Evolutionary conservation across 257 asterid genomes (phyloP), one percentile per base, ranked within the genome.

Genomic region (Echium plantagineum): DNA sequence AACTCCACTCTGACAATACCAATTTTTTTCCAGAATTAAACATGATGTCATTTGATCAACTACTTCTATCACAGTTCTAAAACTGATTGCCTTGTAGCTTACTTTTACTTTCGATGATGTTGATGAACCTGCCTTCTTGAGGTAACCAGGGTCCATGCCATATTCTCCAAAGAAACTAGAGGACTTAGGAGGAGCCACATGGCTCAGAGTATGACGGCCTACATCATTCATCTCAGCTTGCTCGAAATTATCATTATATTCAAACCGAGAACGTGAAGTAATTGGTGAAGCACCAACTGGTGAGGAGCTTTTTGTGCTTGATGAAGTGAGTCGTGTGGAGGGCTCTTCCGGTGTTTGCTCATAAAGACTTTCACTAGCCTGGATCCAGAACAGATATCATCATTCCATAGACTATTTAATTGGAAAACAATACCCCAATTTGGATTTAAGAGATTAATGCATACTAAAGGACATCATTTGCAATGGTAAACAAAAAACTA

Each of bases 141-240:
- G 49, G 49, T 42, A 42, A 42, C 16, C 17, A 42, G 49, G 49
- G 17, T 42, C 49, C 49, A 42, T 42, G 4, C 49, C 49, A 5
- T 42, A 90, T 30, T 90, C 98, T 57, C 91, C 81, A 74, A 87
- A 90, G 75, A 90, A 76, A 65, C 77, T 60, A 55, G 69, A 69
- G 26, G 73, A 63, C 72, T 83, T 89, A 15, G 97, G 99, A 20
- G 99, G 80, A 60, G 83, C 46, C 62, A 93, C 80, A 64, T 93
- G 99, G 71, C 74, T 77, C 15, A 42, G 10, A 42, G 49, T 42
- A 42, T 17, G 49, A 42, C 17, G 49, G 16, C 49, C 49, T 42
- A 13, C 16, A 42, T 1, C 49, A 42, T 42, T 42, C 49, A 42
- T 42, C 49, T 42, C 49, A 10, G 17, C 16, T 21, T 28, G 60